Conservation (phyloP, 106 monocot species). For the Phalaenopsis aphrodite region DNA sequence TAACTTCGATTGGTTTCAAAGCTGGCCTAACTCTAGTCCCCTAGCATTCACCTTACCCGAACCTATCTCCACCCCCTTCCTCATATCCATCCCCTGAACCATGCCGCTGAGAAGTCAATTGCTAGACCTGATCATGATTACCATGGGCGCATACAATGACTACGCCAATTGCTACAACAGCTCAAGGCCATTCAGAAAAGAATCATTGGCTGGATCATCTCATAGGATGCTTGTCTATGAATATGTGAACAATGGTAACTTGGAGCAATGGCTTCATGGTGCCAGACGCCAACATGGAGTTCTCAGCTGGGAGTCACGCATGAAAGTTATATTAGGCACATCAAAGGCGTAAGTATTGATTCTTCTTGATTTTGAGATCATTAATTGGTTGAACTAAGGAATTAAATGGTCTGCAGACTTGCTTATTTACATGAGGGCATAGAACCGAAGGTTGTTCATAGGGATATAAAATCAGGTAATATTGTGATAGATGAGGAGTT, state of each 20-base stretch:
- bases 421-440: slow-evolving; percentile 96
- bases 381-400: background rate
- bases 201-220: background rate
- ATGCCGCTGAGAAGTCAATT: too few species aligned
- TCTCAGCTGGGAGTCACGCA: slow-evolving; percentile 53
- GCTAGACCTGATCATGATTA: too few species aligned
- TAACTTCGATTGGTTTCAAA: too few species aligned
- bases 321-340: slow-evolving; percentile 56
- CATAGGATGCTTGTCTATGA: slow-evolving; percentile 70
- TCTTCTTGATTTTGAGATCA: background rate
- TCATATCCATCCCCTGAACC: too few species aligned
- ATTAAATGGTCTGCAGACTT: slow-evolving; percentile 42
- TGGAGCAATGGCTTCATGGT: slow-evolving; percentile 77
- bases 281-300: slow-evolving; percentile 45
- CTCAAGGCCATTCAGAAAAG: too few species aligned
- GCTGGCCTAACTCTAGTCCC: too few species aligned
- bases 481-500: slow-evolving; percentile 87
- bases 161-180: too few species aligned
- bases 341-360: slow-evolving; percentile 50
- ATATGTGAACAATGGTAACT: slow-evolving; percentile 64
- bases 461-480: slow-evolving; percentile 97
- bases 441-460: slow-evolving; percentile 94
- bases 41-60: too few species aligned
- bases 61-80: too few species aligned
- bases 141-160: too few species aligned